Percentiles rank a stretch among this genome's conserved stretches.
Evolutionary conservation across 306 rosid genomes (phyloP).

Genomic region (Acmispon strigosus): DNA sequence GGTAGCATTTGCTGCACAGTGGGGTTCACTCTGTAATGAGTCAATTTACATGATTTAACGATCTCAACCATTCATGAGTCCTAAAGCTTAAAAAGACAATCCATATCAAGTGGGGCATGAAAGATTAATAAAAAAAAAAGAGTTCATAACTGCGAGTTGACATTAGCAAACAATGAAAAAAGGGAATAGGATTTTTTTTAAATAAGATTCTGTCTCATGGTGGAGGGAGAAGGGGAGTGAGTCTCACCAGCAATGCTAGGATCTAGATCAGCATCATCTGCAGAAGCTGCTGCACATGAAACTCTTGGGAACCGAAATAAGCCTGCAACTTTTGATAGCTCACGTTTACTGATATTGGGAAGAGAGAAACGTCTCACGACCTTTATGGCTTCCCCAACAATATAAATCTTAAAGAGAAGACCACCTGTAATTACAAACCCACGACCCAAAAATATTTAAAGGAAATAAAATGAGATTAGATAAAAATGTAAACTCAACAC

Average conservation of each 20-base stretch:
- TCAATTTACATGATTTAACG: neutral
- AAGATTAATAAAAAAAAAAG: neutral
- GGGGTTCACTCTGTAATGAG: neutral
- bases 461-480: neutral
- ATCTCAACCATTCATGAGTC: neutral
- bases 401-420: constrained; percentile 45
- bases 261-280: constrained; percentile 47
- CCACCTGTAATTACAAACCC: constrained; percentile 29
- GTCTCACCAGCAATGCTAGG: constrained; percentile 45
- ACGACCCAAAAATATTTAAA: neutral
- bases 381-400: constrained; percentile 41
- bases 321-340: constrained; percentile 39
- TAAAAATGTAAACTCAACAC: neutral
- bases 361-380: constrained; percentile 52
- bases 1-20: neutral
- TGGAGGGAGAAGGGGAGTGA: neutral
- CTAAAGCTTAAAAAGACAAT: neutral
- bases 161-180: neutral
- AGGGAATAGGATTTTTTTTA: neutral
- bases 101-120: neutral
- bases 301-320: constrained; percentile 46
- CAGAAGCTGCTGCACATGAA: constrained; percentile 49
- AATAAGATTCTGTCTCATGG: neutral
- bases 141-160: neutral
- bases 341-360: constrained; percentile 40